Evolutionary conservation across 768 basidiomycete species (phyloP), one percentile per base, ranked within the genome.

Genomic region (Lactarius trivialis): DNA sequence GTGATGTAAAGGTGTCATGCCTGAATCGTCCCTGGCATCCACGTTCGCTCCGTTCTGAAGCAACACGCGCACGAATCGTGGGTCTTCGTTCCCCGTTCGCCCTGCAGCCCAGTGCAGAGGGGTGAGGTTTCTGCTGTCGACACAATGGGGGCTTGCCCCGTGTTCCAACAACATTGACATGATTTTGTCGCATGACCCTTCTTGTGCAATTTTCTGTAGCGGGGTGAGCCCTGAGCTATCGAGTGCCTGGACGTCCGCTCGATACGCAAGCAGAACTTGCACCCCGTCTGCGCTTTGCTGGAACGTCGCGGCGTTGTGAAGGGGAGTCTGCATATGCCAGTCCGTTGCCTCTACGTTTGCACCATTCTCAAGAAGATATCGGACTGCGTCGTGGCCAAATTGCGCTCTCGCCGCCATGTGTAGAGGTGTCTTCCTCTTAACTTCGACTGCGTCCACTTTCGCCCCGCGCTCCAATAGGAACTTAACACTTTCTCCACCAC

Each of bases 1-100:
- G 28, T 55, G 12, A 15, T 54, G 59, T 30, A 60, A 52, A 37
- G 59, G 36, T 6, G 59, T 60, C 59, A 52, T 52, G 9, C 52
- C 59, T 6, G 37, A 41, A 30, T 55, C 36, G 52, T 60, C 59
- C 17, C 28, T 28, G 4, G 39, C 39, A 26, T 60, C 26, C 15
- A 43, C 30, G 21, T 53, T 7, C 5, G 59, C 59, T 32, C 59
- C 59, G n/a, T 55, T 30, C 33, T 33, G 34, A 8, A 60, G 30
- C 41, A 60, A 24, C 37, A 43, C 41, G 24, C 51, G 39, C n/a
- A 32, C 37, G 8, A 21, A 1, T 14, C 55, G 37, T 21, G 55
- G 55, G 28, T 43, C 55, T 1, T 28, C 37, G 28, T 0, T 7
- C 17, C 17, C 14, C 4, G 7, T 2, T 24, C 17, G 28, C n/a